These are phyloP conservation scores for Colletotrichum sp. DNA, from an alignment of 2,329 filamentous ascomycete genomes.

Conservation along the genomic window DNA sequence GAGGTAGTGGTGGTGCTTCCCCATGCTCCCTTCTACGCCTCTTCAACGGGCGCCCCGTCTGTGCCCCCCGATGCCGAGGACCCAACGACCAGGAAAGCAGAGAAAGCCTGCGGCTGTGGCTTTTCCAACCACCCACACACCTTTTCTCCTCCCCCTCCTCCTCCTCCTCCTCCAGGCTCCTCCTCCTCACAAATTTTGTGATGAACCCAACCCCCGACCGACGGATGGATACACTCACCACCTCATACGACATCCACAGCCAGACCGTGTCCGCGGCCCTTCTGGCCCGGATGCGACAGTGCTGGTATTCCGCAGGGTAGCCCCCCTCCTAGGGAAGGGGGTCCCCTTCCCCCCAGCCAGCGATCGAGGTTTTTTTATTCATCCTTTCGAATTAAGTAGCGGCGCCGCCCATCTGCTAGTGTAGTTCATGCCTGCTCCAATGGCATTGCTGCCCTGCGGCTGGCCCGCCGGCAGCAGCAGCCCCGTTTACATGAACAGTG, in stretches of 20 bases:
- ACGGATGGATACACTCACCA: not conserved
- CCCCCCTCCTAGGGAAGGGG: not conserved
- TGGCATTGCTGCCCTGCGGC: not conserved
- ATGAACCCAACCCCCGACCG: not conserved
- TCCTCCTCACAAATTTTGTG: not conserved
- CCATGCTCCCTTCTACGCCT: not conserved
- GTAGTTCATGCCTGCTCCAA: not conserved
- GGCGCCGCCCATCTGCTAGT: not conserved
- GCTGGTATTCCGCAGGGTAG: not conserved
- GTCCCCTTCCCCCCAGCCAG: not conserved
- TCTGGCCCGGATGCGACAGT: constrained; percentile 14
- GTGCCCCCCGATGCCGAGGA: constrained; percentile 5
- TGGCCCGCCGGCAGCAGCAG: not conserved
- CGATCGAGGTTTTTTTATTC: not conserved
- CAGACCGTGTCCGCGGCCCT: constrained; percentile 20
- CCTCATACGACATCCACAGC: constrained; percentile 11
- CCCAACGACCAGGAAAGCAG: not conserved
- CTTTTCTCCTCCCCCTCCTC: not conserved
- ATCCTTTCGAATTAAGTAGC: not conserved
- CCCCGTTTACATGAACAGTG: not conserved
- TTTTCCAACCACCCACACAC: not conserved
- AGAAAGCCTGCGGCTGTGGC: not conserved
- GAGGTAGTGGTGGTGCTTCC: not conserved
- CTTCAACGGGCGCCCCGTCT: constrained; percentile 11
- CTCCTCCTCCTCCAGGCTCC: not conserved